Evolutionary conservation across 805 yeast species (phyloP).

Genomic region (Schwanniomyces occidentalis): DNA sequence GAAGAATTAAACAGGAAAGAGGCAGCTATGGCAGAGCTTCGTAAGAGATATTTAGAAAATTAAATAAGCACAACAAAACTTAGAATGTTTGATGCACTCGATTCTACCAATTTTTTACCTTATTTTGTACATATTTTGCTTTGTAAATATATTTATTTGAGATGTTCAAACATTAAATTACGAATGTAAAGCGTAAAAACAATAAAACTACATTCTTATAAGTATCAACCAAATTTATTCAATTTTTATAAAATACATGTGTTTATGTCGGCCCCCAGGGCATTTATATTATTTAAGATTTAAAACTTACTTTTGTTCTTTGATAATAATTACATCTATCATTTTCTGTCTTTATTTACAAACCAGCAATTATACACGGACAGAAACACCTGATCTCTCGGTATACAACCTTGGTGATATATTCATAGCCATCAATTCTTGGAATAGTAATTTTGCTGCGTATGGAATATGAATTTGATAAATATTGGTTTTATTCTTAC

Average conservation of each 20-base stretch:
- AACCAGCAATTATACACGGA: slow-evolving; percentile 25
- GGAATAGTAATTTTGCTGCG: slow-evolving; percentile 97
- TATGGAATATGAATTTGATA: slow-evolving; percentile 97
- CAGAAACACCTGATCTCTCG: slow-evolving; percentile 70
- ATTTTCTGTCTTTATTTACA: background rate
- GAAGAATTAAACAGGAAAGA: slow-evolving; percentile 38
- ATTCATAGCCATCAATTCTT: slow-evolving; percentile 99
- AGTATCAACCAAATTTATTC: too few species aligned
- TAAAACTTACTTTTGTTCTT: slow-evolving; percentile 2
- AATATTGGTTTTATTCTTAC: slow-evolving; percentile 97
- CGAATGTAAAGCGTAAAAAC: too few species aligned
- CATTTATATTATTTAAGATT: slow-evolving; percentile 1
- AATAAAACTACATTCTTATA: too few species aligned
- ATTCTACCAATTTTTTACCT: too few species aligned
- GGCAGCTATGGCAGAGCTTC: slow-evolving; percentile 30
- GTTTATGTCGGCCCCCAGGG: slow-evolving; percentile 18
- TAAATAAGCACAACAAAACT: too few species aligned
- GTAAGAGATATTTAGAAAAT: slow-evolving; percentile 31
- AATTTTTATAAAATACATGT: slow-evolving; percentile 9
- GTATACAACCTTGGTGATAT: slow-evolving; percentile 96
- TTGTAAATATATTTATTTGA: too few species aligned
- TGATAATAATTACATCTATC: background rate
- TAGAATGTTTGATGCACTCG: too few species aligned
- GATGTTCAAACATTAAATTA: too few species aligned
- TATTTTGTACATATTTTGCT: too few species aligned